These are phyloP conservation scores for Litsea cubeba DNA, from an alignment of 164 flowering plant species.

Conservation along the genomic window DNA sequence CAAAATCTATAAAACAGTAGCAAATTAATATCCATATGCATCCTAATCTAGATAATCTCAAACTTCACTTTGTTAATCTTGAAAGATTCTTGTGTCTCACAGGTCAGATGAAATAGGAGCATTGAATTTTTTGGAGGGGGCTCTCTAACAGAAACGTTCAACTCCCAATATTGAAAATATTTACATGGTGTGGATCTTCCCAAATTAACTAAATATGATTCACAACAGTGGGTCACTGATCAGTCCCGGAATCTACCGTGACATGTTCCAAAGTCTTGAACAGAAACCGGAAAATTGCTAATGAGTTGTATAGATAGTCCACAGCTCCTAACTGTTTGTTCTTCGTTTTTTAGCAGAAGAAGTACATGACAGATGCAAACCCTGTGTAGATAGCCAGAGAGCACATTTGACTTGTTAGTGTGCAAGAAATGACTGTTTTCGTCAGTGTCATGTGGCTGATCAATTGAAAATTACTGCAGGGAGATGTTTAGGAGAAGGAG, in stretches of 20 bases:
- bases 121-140: conserved; percentile 17
- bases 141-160: conserved; percentile 21
- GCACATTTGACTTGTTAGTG: conserved; percentile 8
- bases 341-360: conserved; percentile 72
- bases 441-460: not conserved
- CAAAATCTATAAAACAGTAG: no score
- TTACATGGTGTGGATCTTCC: not conserved
- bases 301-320: conserved; percentile 57
- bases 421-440: conserved; percentile 15
- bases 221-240: not conserved
- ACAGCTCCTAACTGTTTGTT: conserved; percentile 51
- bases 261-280: not conserved
- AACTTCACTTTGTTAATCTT: not conserved
- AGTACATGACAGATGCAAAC: conserved; percentile 23
- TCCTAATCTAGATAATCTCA: not conserved
- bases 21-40: not conserved
- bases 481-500: not conserved
- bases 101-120: conserved; percentile 53
- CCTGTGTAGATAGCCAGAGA: conserved; percentile 22
- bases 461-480: not conserved
- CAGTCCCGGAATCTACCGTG: not conserved
- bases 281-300: conserved; percentile 5
- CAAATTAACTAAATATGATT: not conserved
- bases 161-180: not conserved
- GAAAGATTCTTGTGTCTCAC: conserved; percentile 10